Evolutionary conservation across 2,329 filamentous ascomycete species (phyloP).

Genomic region (Pseudogymnoascus sp.): DNA sequence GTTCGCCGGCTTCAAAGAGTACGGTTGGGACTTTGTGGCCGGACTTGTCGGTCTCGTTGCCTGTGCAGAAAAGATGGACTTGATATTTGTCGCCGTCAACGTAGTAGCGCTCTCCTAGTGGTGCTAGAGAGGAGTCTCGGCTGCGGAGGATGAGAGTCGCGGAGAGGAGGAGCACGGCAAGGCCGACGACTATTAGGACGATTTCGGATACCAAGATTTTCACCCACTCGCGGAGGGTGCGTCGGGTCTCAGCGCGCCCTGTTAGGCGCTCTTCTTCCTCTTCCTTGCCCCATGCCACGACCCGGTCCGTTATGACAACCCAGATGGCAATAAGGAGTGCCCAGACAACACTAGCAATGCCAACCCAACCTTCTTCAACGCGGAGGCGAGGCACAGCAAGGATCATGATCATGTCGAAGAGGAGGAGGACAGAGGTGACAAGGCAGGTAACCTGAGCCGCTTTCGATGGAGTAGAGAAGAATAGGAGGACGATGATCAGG

Average conservation of each 20-base stretch:
- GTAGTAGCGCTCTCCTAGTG: conserved; percentile 67
- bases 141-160: conserved; percentile 72
- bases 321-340: conserved; percentile 71
- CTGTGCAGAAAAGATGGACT: conserved; percentile 77
- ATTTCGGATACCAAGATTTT: conserved; percentile 70
- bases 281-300: conserved; percentile 83
- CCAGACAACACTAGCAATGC: conserved; percentile 80
- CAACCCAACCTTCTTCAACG: conserved; percentile 83
- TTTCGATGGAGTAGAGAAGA: conserved; percentile 79
- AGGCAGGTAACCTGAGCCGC: conserved; percentile 67
- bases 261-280: conserved; percentile 92
- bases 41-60: conserved; percentile 54
- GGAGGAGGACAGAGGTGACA: conserved; percentile 57
- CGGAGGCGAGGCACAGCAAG: conserved; percentile 66
- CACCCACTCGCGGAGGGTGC: conserved; percentile 76
- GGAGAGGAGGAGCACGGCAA: conserved; percentile 68
- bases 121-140: conserved; percentile 65
- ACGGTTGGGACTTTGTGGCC: conserved; percentile 65
- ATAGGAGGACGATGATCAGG: conserved; percentile 69
- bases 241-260: conserved; percentile 76
- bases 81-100: conserved; percentile 81
- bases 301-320: conserved; percentile 69
- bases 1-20: conserved; percentile 76
- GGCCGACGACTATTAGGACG: conserved; percentile 59
- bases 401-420: conserved; percentile 73